A percentile compares a stretch with the other conserved stretches of the same genome.
These are phyloP conservation scores for Biscutella laevigata DNA, from an alignment of 441 rosid genomes.

Conservation along the genomic window DNA sequence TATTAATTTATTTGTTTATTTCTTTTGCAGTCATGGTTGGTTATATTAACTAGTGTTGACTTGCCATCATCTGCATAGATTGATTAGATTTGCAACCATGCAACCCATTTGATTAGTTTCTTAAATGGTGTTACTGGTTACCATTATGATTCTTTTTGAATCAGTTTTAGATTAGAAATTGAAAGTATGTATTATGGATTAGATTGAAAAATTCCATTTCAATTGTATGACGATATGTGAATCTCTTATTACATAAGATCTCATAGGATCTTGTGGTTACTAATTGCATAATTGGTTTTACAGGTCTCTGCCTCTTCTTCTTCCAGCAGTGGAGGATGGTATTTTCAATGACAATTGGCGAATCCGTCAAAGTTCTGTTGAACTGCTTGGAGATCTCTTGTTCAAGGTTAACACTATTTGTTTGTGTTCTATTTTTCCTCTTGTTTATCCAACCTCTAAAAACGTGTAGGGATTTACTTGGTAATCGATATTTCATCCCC, in stretches of 20 bases:
- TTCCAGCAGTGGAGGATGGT: slow-evolving; percentile 99
- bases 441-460: slow-evolving; percentile 8
- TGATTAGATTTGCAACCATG: not conserved
- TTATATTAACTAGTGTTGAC: not conserved
- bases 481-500: slow-evolving; percentile 7
- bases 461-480: slow-evolving; percentile 2
- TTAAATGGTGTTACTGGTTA: not conserved
- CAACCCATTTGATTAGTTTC: slow-evolving; percentile 2
- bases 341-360: slow-evolving; percentile 99
- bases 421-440: not conserved
- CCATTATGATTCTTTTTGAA: not conserved
- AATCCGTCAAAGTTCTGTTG: slow-evolving; percentile 98
- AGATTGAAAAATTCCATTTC: not conserved
- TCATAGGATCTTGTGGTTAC: not conserved
- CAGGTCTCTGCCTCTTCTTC: slow-evolving; percentile 97
- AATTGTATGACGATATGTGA: not conserved
- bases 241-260: not conserved
- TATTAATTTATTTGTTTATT: not conserved
- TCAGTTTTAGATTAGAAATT: not conserved
- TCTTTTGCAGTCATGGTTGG: not conserved
- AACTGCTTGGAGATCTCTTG: slow-evolving; percentile 90
- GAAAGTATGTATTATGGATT: not conserved
- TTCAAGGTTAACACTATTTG: slow-evolving; percentile 58
- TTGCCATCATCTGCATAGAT: not conserved
- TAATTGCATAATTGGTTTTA: slow-evolving; percentile 7